Evolutionary conservation across 495 filamentous ascomycete species (phyloP), one percentile per base, ranked within the genome.

Genomic region (Melanomma pulvis-pyrius): DNA sequence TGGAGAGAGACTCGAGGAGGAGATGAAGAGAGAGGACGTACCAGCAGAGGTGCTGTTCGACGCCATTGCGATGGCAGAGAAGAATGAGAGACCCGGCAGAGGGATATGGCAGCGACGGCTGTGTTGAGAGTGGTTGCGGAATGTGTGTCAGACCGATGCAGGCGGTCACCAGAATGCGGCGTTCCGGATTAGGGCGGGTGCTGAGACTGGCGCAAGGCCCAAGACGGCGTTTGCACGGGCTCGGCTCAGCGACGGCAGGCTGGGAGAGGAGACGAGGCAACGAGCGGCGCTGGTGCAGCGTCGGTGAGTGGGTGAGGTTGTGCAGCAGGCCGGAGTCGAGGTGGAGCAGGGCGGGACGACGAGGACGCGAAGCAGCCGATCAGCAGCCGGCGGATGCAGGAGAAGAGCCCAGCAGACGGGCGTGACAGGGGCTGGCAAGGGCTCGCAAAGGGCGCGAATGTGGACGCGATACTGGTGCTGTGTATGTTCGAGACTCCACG

Each of bases 1-100:
- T 41, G 59, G 30, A 26, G 30, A 22, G 5, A 48, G 13, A 28
- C 48, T 53, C 22, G 61, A 54, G 3, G 61, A 54, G 3, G 62
- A 52, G 49, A 56, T 58, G 56, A 67, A 26, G 64, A 67, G 57
- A 67, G 36, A 36, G 5, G 64, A 67, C 64, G 57, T 61, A 67
- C 64, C 48, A 28, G 50, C 34, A 24, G 26, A n/a, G 21, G 49
- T 62, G 64, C 41, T 29, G 25, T 60, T 60, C n/a, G 52, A 26
- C 26, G 32, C 3, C 47, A 52, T 52, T 46, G 24, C 22, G 55
- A 54, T 8, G 55, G 30, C 55, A 41, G 22, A 29, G 17, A 26
- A 39, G 28, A 46, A 51, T 1, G 24, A 50, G 28, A 59, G 25
- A 32, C n/a, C n/a, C n/a, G 15, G 30, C 8, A 30, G 29, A 21